These are phyloP conservation scores for Aspergillus heteromorphus DNA, from an alignment of 495 filamentous ascomycete species.

Conservation along the genomic window DNA sequence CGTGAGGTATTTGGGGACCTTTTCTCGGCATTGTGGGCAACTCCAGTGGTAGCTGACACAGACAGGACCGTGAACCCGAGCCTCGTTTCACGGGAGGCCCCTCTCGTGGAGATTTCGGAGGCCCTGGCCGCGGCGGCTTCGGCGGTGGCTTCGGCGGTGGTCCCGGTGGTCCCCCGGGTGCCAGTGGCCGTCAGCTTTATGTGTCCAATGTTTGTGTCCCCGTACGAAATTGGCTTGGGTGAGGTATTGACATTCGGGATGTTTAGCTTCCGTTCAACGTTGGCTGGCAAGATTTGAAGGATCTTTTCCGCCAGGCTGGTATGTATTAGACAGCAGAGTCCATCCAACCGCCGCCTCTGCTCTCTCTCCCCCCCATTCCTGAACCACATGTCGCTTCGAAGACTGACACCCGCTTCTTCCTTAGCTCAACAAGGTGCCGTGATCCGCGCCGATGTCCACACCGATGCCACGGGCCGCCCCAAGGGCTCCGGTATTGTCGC, in stretches of 20 bases:
- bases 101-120: conserved; percentile 63
- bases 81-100: conserved; percentile 82
- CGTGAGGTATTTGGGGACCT: conserved; percentile 66
- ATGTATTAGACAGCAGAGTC: conserved; percentile 36
- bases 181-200: conserved; percentile 82
- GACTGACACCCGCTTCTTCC: conserved; percentile 26
- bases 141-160: conserved; percentile 36
- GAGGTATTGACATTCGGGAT: conserved; percentile 17
- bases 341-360: not conserved
- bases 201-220: conserved; percentile 86
- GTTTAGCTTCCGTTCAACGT: conserved; percentile 91
- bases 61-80: conserved; percentile 88
- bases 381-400: conserved; percentile 9
- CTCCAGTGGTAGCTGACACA: not conserved
- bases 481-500: conserved; percentile 95
- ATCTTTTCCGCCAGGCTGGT: conserved; percentile 98
- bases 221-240: conserved; percentile 8
- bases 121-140: conserved; percentile 38
- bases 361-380: conserved; percentile 4
- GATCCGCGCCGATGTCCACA: conserved; percentile 92
- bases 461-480: conserved; percentile 85
- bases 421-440: conserved; percentile 70
- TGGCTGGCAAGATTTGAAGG: conserved; percentile 99
- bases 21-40: not conserved
- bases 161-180: conserved; percentile 42